Evolutionary conservation across 1,139 yeast species (phyloP), one percentile per base, ranked within the genome.

Genomic region (Protomyces inouyei): DNA sequence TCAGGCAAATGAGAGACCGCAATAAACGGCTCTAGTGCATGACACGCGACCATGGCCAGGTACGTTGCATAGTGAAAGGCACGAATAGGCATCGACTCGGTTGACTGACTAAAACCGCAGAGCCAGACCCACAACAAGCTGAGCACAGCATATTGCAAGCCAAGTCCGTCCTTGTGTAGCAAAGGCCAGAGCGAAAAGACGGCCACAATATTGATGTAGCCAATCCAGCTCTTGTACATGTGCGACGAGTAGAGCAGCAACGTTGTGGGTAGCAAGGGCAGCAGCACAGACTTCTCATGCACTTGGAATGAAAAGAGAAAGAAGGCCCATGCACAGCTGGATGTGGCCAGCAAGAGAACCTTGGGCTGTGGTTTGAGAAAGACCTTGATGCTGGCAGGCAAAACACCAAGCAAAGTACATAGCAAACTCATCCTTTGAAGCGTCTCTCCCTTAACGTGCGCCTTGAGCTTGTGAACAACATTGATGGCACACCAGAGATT

Each of bases 401-500:
- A 64, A 43, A 89, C 83, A 0, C 92, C 85, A 0, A 79, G 69
- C 2, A 88, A 72, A 0, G 98, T 93, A 0, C 86, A 77, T 0
- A 79, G 66, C 59, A 92, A 76, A 2, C 97, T 59, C 18, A 43
- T 10, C 12, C 52, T n/a, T 16, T 59, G 63, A 2, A 59, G 63
- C 14, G 21, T 35, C 45, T 10, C 36, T 9, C 12, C 21, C 18
- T 21, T 28, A 23, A 45, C 18, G 16, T 80, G 67, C 2, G 76
- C 72, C 69, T 83, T 85, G 71, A 90, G 86, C 73, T 93, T 93
- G 72, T 92, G 74, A 12, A 90, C 69, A 0, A 88, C 79, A 74
- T 93, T 93, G 1, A 91, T 78, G 9, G 95, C 86, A 74, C 98
- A 92, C 99, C 99, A 93, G 71, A 93, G 86, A 73, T 92, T 93